Percentiles rank a stretch among this genome's conserved stretches.
These are phyloP conservation scores for Streptanthus diversifolius DNA, from an alignment of 345 rosid genomes.

Conservation along the genomic window DNA sequence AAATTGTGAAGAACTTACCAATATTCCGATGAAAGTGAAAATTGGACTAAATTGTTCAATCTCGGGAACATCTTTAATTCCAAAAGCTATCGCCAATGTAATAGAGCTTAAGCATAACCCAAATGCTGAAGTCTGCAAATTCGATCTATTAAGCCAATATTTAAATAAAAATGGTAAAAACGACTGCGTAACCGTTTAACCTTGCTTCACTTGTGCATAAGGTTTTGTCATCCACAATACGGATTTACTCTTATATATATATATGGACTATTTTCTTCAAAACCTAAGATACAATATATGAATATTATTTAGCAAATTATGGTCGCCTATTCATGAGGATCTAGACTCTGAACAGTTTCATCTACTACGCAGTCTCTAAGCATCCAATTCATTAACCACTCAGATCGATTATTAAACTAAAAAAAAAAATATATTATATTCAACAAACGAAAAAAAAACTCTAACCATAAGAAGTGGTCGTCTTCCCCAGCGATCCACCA, in stretches of 20 bases:
- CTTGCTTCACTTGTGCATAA: background rate
- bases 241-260: background rate
- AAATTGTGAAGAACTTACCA: slow-evolving; percentile 13
- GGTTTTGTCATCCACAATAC: too few species aligned
- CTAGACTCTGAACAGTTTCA: background rate
- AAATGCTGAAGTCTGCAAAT: slow-evolving; percentile 26
- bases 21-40: slow-evolving; percentile 31
- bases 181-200: background rate
- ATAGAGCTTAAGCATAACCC: slow-evolving; percentile 28
- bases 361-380: background rate
- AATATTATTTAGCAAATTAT: background rate
- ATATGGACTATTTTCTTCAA: background rate
- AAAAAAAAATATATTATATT: background rate
- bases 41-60: slow-evolving; percentile 12
- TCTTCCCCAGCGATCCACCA: slow-evolving; percentile 37
- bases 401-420: background rate
- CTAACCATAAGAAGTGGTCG: slow-evolving; percentile 37
- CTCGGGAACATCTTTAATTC: slow-evolving; percentile 21
- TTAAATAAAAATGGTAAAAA: background rate
- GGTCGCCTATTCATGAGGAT: too few species aligned
- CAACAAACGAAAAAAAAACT: background rate
- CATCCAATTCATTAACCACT: background rate
- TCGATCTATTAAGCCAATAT: background rate
- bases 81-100: slow-evolving; percentile 24
- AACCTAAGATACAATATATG: background rate